Evolutionary conservation across 371 early-diverging fungal genomes (phyloP).

Genomic region (Circinella umbellata): DNA sequence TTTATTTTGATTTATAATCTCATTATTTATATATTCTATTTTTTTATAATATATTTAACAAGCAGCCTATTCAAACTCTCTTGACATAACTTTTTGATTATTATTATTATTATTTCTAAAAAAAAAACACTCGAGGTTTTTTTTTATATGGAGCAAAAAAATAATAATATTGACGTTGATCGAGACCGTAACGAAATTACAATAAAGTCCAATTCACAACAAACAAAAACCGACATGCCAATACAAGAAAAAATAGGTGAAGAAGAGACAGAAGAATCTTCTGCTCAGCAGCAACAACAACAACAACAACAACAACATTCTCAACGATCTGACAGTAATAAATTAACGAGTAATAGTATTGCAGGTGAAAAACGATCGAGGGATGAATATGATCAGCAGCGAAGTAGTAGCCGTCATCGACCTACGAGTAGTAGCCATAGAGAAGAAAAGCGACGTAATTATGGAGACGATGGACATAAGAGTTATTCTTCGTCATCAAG

Average conservation of each 20-base stretch:
- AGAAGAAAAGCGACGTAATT: constrained; percentile 21
- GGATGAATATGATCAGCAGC: constrained; percentile 22
- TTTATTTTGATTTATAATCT: no score
- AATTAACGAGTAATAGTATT: not conserved
- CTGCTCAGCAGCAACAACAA: not conserved
- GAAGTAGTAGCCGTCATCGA: constrained; percentile 16
- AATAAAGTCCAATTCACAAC: not conserved
- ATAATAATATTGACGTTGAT: no score
- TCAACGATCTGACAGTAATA: not conserved
- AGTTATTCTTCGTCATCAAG: constrained; percentile 12
- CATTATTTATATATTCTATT: no score
- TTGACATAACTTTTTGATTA: no score
- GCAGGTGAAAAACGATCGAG: constrained; percentile 22
- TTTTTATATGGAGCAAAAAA: no score
- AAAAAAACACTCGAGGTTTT: no score
- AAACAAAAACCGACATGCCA: not conserved
- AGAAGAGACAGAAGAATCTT: not conserved
- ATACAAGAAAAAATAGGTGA: no score
- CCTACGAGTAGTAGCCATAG: not conserved
- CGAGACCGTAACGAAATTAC: no score
- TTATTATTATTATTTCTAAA: no score
- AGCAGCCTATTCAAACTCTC: no score
- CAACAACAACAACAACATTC: not conserved
- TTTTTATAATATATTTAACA: no score
- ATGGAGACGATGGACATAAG: constrained; percentile 18